Evolutionary conservation across 805 yeast genomes (phyloP).

Genomic region (Wickerhamiella spandovensis): DNA sequence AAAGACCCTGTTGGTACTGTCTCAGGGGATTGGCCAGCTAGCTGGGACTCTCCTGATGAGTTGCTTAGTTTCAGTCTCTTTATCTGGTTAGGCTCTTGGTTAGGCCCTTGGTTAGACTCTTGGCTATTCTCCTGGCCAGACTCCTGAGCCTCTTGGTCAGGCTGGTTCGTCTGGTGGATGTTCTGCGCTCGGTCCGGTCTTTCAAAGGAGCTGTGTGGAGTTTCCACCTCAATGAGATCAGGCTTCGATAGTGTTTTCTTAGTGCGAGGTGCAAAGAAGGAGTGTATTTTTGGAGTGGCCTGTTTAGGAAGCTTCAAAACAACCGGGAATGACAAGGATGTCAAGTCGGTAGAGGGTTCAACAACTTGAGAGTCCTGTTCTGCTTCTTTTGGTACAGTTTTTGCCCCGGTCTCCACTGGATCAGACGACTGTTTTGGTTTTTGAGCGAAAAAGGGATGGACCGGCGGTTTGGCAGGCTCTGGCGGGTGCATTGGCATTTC

Average conservation of each 20-base stretch:
- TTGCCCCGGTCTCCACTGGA: not conserved
- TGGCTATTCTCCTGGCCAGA: too few relatives aligned
- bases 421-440: not conserved
- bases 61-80: too few relatives aligned
- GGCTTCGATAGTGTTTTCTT: not conserved
- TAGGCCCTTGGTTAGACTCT: too few relatives aligned
- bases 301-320: not conserved
- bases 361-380: too few relatives aligned
- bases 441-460: not conserved
- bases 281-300: not conserved
- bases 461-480: not conserved
- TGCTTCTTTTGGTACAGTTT: too few relatives aligned
- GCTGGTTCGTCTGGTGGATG: not conserved
- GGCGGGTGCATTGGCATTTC: not conserved
- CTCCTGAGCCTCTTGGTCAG: too few relatives aligned
- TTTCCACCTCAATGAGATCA: not conserved
- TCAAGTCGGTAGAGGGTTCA: too few relatives aligned
- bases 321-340: not conserved
- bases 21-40: too few relatives aligned
- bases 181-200: not conserved
- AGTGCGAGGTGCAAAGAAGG: not conserved
- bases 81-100: too few relatives aligned
- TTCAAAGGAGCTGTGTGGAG: not conserved
- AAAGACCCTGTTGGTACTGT: too few relatives aligned
- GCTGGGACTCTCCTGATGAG: too few relatives aligned